Percentiles rank a stretch among this genome's conserved stretches.
phyloP scores from a whole-genome alignment of 179 eudicot genomes.

The Silene vulgaris region DNA sequence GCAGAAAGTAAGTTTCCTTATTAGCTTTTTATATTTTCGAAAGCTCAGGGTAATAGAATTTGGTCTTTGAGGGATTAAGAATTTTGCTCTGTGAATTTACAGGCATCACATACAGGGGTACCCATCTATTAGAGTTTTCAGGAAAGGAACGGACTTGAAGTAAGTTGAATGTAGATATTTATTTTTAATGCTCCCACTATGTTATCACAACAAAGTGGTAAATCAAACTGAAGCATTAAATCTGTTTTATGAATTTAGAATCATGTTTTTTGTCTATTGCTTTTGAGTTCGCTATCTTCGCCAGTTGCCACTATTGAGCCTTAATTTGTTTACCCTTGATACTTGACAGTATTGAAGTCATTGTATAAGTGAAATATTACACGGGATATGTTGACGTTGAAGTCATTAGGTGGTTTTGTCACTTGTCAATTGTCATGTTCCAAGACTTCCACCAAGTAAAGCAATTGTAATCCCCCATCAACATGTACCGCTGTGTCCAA shows the following conservation, averaged over 20 bases:
- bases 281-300: background rate
- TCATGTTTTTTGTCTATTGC: background rate
- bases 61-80: slow-evolving; percentile 13
- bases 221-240: background rate
- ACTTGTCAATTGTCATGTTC: background rate
- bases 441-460: background rate
- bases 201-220: slow-evolving; percentile 2
- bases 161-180: slow-evolving; percentile 27
- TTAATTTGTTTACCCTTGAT: slow-evolving; percentile 5
- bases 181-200: background rate
- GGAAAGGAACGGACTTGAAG: slow-evolving; percentile 88
- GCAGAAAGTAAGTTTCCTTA: slow-evolving; percentile 41
- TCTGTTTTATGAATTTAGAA: background rate
- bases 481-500: background rate
- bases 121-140: slow-evolving; percentile 91
- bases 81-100: slow-evolving; percentile 24
- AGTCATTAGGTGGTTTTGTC: background rate
- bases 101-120: slow-evolving; percentile 96
- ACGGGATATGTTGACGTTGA: background rate
- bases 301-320: background rate
- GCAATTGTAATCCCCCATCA: background rate
- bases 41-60: background rate
- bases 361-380: background rate
- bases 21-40: background rate
- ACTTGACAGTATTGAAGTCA: background rate